A percentile compares a stretch with the other conserved stretches of the same genome.
Evolutionary conservation across 805 yeast species (phyloP).

Genomic region (Saccharomycopsis amapae): DNA sequence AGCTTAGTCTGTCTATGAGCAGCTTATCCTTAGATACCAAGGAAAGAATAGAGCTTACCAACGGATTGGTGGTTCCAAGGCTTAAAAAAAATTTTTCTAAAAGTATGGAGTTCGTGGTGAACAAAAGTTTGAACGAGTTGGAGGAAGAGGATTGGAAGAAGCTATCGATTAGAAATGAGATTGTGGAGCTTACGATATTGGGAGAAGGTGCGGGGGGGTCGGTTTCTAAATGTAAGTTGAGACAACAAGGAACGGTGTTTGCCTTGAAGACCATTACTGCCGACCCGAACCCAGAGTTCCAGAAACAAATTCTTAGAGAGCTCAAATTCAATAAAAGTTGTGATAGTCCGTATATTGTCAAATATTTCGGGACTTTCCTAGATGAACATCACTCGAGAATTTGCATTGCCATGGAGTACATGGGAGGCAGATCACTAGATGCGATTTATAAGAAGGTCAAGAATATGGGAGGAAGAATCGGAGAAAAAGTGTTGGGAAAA

Average conservation of each 20-base stretch:
- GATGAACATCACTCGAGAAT: conserved; percentile 72
- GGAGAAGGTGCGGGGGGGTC: conserved; percentile 97
- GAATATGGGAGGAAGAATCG: conserved; percentile 72
- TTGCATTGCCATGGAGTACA: conserved; percentile 93
- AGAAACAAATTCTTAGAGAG: conserved; percentile 86
- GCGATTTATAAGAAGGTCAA: conserved; percentile 79
- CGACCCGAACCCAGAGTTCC: conserved; percentile 68
- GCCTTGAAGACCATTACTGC: conserved; percentile 60
- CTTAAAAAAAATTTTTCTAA: conserved; percentile 12
- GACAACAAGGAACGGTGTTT: conserved; percentile 55
- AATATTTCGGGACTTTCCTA: conserved; percentile 87
- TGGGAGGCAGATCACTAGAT: conserved; percentile 89
- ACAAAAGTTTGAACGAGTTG: conserved; percentile 44
- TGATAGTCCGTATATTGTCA: conserved; percentile 76
- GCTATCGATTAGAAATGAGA: conserved; percentile 44
- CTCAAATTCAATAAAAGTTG: conserved; percentile 82
- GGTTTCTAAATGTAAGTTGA: conserved; percentile 70
- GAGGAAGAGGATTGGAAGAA: conserved; percentile 72
- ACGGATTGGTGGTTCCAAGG: conserved; percentile 1
- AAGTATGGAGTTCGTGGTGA: conserved; percentile 19
- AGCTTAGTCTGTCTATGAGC: background rate
- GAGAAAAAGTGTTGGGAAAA: conserved; percentile 88
- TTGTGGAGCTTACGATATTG: conserved; percentile 59
- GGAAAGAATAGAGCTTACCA: conserved; percentile 6
- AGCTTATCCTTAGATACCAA: conserved; percentile 11